These are phyloP conservation scores for Begonia fuchsioides DNA, from an alignment of 306 rosid species.

Conservation along the genomic window DNA sequence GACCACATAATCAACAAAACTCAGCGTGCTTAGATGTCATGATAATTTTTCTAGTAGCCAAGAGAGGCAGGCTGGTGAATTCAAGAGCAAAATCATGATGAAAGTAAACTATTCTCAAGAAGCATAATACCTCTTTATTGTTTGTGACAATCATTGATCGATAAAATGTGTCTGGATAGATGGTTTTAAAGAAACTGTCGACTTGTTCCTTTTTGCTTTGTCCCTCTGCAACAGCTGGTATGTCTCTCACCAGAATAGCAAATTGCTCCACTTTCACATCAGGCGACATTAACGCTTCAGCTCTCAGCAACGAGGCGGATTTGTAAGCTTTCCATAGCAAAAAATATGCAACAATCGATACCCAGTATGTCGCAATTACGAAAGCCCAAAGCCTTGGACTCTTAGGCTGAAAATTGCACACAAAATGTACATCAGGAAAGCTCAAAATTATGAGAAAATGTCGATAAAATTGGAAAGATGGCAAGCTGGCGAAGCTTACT, in stretches of 20 bases:
- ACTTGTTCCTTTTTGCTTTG: slow-evolving; percentile 62
- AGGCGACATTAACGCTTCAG: slow-evolving; percentile 51
- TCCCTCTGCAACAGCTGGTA: slow-evolving; percentile 44
- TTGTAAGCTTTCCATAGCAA: slow-evolving; percentile 79
- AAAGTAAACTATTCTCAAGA: too few species aligned
- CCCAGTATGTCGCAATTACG: slow-evolving; percentile 54
- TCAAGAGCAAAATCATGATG: too few species aligned
- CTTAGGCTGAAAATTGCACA: slow-evolving; percentile 19
- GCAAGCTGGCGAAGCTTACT: slow-evolving; percentile 15
- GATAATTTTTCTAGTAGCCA: too few species aligned
- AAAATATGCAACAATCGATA: slow-evolving; percentile 48
- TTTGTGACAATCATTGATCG: slow-evolving; percentile 69
- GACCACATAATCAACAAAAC: too few species aligned
- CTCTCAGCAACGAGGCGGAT: slow-evolving; percentile 45
- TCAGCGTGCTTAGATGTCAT: too few species aligned
- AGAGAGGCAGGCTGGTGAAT: too few species aligned
- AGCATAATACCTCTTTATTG: slow-evolving; percentile 52
- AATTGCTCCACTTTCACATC: slow-evolving; percentile 55
- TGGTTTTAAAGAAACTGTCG: slow-evolving; percentile 44
- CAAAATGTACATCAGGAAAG: slow-evolving; percentile 5
- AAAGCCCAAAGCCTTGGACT: slow-evolving; percentile 78
- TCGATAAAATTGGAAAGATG: too few species aligned
- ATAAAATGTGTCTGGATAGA: slow-evolving; percentile 72
- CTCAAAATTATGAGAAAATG: background rate
- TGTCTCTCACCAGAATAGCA: slow-evolving; percentile 80